phyloP scores from a whole-genome alignment of 345 rosid species.

The Aurinia saxatilis region DNA sequence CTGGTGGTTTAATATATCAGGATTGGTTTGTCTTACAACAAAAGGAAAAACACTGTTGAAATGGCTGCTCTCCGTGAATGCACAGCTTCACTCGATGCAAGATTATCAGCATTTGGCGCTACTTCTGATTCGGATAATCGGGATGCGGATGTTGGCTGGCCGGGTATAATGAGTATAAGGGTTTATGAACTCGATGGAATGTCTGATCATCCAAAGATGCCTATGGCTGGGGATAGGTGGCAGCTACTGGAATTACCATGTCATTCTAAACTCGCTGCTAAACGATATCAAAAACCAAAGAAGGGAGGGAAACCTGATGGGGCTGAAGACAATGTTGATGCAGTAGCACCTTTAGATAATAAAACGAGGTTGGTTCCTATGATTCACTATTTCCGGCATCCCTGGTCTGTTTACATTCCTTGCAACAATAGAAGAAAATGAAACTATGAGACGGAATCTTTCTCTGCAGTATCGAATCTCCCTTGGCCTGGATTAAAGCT shows the following conservation, averaged over 20 bases:
- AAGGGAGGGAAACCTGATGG: slow-evolving; percentile 93
- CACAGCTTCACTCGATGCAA: slow-evolving; percentile 68
- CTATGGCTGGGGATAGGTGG: slow-evolving; percentile 92
- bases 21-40: slow-evolving; percentile 97
- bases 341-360: slow-evolving; percentile 43
- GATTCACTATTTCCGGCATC: background rate
- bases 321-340: slow-evolving; percentile 83
- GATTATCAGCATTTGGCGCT: slow-evolving; percentile 37
- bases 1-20: slow-evolving; percentile 32
- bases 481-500: slow-evolving; percentile 89
- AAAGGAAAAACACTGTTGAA: slow-evolving; percentile 84
- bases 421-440: slow-evolving; percentile 15
- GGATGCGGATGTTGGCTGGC: slow-evolving; percentile 91
- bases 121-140: slow-evolving; percentile 73
- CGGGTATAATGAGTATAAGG: slow-evolving; percentile 97
- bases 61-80: slow-evolving; percentile 87
- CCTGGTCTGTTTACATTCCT: slow-evolving; percentile 17
- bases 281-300: slow-evolving; percentile 90
- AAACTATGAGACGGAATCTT: slow-evolving; percentile 9
- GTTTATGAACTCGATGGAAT: slow-evolving; percentile 92
- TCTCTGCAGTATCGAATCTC: slow-evolving; percentile 79
- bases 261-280: slow-evolving; percentile 88
- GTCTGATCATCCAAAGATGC: slow-evolving; percentile 91
- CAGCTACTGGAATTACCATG: slow-evolving; percentile 95
- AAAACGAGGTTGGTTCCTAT: slow-evolving; percentile 59